Percentiles rank a stretch among this genome's conserved stretches.
Conservation (phyloP, 441 rosid genomes). For the Daphne laureola region DNA sequence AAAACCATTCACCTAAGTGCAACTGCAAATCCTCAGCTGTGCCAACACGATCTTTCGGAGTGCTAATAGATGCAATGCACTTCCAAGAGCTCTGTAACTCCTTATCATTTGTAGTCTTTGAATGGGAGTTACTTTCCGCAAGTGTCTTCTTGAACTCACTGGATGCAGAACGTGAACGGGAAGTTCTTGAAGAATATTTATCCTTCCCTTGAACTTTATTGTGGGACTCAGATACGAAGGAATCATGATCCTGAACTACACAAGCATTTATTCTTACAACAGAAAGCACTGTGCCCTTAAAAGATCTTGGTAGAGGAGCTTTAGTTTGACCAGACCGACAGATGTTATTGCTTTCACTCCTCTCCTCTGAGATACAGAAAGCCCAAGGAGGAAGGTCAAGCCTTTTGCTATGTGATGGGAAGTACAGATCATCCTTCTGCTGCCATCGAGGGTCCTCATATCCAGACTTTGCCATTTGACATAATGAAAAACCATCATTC, state of each 20-base stretch:
- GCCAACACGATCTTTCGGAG: constrained; percentile 64
- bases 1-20: constrained; percentile 96
- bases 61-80: constrained; percentile 34
- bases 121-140: constrained; percentile 51
- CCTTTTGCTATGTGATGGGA: constrained; percentile 67
- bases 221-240: constrained; percentile 70
- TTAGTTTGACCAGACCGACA: constrained; percentile 36
- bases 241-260: constrained; percentile 92
- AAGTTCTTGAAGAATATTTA: constrained; percentile 57
- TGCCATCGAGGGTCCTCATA: constrained; percentile 92
- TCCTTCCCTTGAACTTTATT: constrained; percentile 68
- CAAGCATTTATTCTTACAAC: constrained; percentile 97
- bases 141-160: constrained; percentile 59
- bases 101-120: constrained; percentile 39
- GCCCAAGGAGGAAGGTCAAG: constrained; percentile 99
- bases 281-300: constrained; percentile 62
- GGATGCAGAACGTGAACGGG: constrained; percentile 51
- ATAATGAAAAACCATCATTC: constrained; percentile 91
- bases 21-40: constrained; percentile 67
- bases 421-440: constrained; percentile 76
- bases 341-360: constrained; percentile 38
- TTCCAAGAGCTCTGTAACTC: constrained; percentile 42
- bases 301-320: constrained; percentile 51
- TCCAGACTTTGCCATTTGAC: constrained; percentile 93
- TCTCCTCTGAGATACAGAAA: constrained; percentile 69